These are phyloP conservation scores for Drosera spatulata DNA, from an alignment of 179 eudicot species.

Conservation along the genomic window DNA sequence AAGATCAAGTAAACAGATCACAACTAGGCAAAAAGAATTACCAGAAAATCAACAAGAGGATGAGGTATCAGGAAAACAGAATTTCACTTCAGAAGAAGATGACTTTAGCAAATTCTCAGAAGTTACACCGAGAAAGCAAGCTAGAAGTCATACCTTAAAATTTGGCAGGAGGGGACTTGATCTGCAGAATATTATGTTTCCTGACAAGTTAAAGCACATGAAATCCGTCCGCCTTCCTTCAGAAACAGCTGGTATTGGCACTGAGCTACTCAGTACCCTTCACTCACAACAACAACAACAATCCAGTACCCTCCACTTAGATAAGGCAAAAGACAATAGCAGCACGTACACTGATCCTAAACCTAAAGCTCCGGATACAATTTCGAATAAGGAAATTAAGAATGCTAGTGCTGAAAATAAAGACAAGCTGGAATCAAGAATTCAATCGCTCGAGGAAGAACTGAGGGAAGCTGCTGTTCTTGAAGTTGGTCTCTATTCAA, in stretches of 20 bases:
- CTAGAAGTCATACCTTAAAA: constrained; percentile 46
- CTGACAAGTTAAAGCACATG: constrained; percentile 48
- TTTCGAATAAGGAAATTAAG: constrained; percentile 32
- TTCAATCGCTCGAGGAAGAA: constrained; percentile 74
- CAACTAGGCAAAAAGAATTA: constrained; percentile 16
- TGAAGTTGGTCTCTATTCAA: constrained; percentile 66
- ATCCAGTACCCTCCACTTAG: constrained; percentile 9
- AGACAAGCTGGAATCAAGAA: constrained; percentile 40
- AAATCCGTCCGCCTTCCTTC: constrained; percentile 44
- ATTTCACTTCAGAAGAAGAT: constrained; percentile 12
- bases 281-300: too few species aligned
- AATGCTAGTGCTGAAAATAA: constrained; percentile 22
- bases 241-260: constrained; percentile 18
- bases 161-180: constrained; percentile 38
- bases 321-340: constrained; percentile 17
- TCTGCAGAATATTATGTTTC: constrained; percentile 17
- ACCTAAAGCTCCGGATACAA: constrained; percentile 22
- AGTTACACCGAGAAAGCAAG: constrained; percentile 30
- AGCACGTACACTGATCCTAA: constrained; percentile 4
- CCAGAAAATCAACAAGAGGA: constrained; percentile 20
- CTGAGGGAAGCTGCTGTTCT: constrained; percentile 71
- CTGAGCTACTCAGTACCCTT: constrained; percentile 12
- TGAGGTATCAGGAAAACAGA: constrained; percentile 11
- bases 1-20: constrained; percentile 11
- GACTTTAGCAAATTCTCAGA: constrained; percentile 25